Base-by-base conservation (phyloP, 176 grass and related monocot genomes). In the Hsuehochloa calcarea region DNA sequence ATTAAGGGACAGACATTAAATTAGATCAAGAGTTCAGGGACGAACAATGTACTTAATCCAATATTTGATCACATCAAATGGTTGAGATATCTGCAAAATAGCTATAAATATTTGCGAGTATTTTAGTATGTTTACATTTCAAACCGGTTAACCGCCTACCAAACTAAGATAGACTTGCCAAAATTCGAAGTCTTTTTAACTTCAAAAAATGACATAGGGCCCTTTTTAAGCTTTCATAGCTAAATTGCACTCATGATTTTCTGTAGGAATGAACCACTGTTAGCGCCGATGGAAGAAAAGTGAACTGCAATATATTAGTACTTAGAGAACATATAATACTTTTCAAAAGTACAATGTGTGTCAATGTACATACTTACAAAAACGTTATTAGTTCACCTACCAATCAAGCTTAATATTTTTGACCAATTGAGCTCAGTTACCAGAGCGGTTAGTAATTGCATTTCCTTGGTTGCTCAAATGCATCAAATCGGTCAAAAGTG, bases 401-500 rank as follows among this genome's bases (percentile, higher is more conserved):
- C 20, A 74, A 12, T 51, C 20, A 65, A 8, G 1, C 22, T 46
- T 46, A 17, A 35, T 65, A 47, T 10, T 81, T 54, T n/a, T 54
- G 5, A 60, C 56, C 55, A 60, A 5, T 10, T 60, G 27, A 23
- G 20, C 31, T 29, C 10, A 67, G 52, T 70, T 83, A 78, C 35
- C 10, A 44, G 11, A 27, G 16, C 5, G 50, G n/a, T 73, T 62
- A n/a, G 8, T 78, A 29, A 66, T 35, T 31, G 20, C 29, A 50
- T 70, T 17, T 62, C 10, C 12, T 43, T 90, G 23, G 16, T 70
- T 44, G 65, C 73, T 84, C 65, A 84, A 86, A 86, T 22, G 26
- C 78, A 65, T 20, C 5, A 78, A 52, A 55, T 27, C 13, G 20
- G 88, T 86, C 84, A 90, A 79, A 83, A 78, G 67, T 45, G 47